Base-by-base conservation (phyloP, 257 asterid species). In the Primulina eburnea region DNA sequence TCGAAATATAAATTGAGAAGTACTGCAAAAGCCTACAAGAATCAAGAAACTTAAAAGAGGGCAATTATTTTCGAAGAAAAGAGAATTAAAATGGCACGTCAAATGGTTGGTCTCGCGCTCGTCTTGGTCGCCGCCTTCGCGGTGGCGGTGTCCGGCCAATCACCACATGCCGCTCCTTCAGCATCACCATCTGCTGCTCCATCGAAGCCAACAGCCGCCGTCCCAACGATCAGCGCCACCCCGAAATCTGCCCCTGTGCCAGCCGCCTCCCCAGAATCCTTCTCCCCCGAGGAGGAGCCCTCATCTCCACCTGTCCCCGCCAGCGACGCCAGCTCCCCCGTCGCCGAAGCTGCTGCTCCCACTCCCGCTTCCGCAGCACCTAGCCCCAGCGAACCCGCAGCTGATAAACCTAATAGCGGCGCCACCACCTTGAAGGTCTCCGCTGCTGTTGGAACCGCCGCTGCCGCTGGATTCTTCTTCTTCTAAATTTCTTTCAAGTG, bases 251-350 rank as follows among this genome's bases (percentile, higher is more conserved):
- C 75, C 16, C 50, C 68, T 3, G 56, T 9, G 14, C 53, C 58
- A 17, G 30, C 29, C 18, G 10, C 68, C 16, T 43, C 43, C 65
- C 65, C 40, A 5, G 38, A 28, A 28, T 34, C 75, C 21, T 30
- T 69, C 40, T 37, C 84, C 7, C 76, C 85, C 1, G 70, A 62
- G 3, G 81, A 32, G 10, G 77, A 73, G 29, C 63, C 71, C 1
- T 65, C 86, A 65, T 78, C 82, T 37, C 84, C 88, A 6, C 84
- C 83, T 0, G 58, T 78, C 8, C 81, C 86, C 0, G 64, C 60
- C 38, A 68, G 78, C 64, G 83, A 62, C 5, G 50, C 83, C 58
- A 6, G 8, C 9, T 32, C 79, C 28, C 71, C 81, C 32, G 14
- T 32, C 0, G 59, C 67, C 17, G 60, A 18, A 10, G 37, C 74